Evolutionary conservation across 1,139 yeast species (phyloP).

Genomic region (Geotrichum europaeum): DNA sequence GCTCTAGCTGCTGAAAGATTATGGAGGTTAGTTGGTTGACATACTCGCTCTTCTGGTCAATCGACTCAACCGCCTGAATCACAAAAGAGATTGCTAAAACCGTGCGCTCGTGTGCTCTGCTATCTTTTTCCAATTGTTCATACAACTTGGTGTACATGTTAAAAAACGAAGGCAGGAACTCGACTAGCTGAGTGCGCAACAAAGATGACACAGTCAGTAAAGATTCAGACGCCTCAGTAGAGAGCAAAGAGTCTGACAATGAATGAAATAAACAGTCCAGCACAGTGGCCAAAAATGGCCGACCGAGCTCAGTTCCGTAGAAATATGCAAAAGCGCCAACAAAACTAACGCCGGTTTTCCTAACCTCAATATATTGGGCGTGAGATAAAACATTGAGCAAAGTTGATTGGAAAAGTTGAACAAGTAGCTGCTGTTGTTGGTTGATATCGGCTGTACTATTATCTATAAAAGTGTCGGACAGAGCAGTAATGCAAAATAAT

Average conservation of each 20-base stretch:
- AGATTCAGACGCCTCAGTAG: conserved; percentile 35
- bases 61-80: conserved; percentile 29
- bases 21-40: conserved; percentile 25
- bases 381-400: conserved; percentile 31
- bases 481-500: conserved; percentile 52
- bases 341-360: conserved; percentile 34
- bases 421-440: neutral
- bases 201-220: conserved; percentile 35
- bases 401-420: conserved; percentile 21
- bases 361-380: conserved; percentile 26
- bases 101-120: conserved; percentile 33
- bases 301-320: conserved; percentile 31
- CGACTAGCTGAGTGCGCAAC: conserved; percentile 28
- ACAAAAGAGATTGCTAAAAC: conserved; percentile 36
- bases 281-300: conserved; percentile 27
- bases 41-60: conserved; percentile 24
- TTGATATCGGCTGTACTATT: neutral
- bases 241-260: conserved; percentile 26
- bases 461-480: conserved; percentile 32
- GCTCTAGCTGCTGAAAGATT: conserved; percentile 23
- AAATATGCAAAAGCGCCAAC: conserved; percentile 35
- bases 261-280: conserved; percentile 34
- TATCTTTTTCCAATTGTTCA: conserved; percentile 8
- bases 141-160: conserved; percentile 27
- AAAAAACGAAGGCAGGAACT: conserved; percentile 31